These are phyloP conservation scores for Brassica juncea DNA, from an alignment of 345 rosid genomes.

Conservation along the genomic window DNA sequence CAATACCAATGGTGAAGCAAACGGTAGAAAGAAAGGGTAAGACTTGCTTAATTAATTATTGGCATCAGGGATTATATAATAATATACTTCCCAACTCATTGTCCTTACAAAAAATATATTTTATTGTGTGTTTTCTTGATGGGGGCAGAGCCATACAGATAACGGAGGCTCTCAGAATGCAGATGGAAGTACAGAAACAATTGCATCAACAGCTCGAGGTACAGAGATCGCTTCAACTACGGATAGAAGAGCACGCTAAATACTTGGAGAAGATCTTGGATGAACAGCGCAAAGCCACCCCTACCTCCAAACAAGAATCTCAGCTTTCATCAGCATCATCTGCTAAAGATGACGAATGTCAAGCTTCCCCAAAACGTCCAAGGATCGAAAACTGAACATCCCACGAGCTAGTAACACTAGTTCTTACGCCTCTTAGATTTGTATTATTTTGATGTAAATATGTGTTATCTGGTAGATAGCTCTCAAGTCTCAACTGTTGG, in stretches of 20 bases:
- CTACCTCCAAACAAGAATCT: slow-evolving; percentile 27
- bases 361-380: slow-evolving; percentile 46
- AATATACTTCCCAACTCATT: background rate
- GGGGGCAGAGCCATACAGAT: slow-evolving; percentile 50
- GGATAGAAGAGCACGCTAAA: slow-evolving; percentile 88
- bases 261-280: slow-evolving; percentile 83
- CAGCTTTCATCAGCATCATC: slow-evolving; percentile 39
- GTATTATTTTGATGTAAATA: background rate
- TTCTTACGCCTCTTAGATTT: background rate
- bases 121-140: background rate
- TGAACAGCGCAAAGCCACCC: slow-evolving; percentile 66
- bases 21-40: slow-evolving; percentile 58
- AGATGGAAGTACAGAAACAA: slow-evolving; percentile 85
- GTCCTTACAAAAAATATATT: background rate
- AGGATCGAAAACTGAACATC: slow-evolving; percentile 12
- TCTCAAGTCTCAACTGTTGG: background rate
- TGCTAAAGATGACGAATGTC: slow-evolving; percentile 29
- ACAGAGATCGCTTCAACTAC: slow-evolving; percentile 71
- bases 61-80: background rate
- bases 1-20: slow-evolving; percentile 46
- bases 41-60: background rate
- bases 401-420: background rate
- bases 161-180: slow-evolving; percentile 73
- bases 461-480: background rate
- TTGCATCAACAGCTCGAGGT: slow-evolving; percentile 92